Conservation (phyloP, 345 rosid species). For the Kernera saxatilis region DNA sequence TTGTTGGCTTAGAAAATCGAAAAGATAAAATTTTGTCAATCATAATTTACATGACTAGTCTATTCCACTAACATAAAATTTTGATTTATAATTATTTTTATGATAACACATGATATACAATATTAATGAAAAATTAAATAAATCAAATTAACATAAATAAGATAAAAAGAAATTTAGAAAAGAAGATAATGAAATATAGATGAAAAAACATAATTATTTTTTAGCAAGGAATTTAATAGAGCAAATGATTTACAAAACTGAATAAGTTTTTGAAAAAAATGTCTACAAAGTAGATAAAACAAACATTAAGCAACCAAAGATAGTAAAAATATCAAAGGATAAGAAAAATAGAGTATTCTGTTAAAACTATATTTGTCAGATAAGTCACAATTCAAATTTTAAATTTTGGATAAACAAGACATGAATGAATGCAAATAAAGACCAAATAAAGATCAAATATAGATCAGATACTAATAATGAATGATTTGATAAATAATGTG, state of each 20-base stretch:
- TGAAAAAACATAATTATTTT: too few relatives aligned
- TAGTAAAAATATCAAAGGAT: neutral
- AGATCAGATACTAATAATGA: neutral
- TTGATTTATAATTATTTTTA: too few relatives aligned
- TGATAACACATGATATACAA: too few relatives aligned
- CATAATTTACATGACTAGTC: too few relatives aligned
- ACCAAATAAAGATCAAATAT: neutral
- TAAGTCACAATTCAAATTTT: neutral
- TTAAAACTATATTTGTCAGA: neutral
- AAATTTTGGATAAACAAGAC: neutral
- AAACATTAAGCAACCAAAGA: neutral
- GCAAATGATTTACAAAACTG: neutral
- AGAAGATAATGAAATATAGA: neutral
- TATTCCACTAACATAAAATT: too few relatives aligned
- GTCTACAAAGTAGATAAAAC: too few relatives aligned
- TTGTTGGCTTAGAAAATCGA: too few relatives aligned
- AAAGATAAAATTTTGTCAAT: too few relatives aligned
- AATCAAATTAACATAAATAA: too few relatives aligned
- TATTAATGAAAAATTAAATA: too few relatives aligned
- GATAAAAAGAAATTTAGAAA: neutral
- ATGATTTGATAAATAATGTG: conserved; percentile 2
- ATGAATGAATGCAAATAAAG: neutral
- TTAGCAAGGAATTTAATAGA: too few relatives aligned
- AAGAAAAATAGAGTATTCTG: neutral
- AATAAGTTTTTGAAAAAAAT: neutral